Evolutionary conservation across 75 land plant genomes (phyloP).

Genomic region (Pinus tabuliformis): DNA sequence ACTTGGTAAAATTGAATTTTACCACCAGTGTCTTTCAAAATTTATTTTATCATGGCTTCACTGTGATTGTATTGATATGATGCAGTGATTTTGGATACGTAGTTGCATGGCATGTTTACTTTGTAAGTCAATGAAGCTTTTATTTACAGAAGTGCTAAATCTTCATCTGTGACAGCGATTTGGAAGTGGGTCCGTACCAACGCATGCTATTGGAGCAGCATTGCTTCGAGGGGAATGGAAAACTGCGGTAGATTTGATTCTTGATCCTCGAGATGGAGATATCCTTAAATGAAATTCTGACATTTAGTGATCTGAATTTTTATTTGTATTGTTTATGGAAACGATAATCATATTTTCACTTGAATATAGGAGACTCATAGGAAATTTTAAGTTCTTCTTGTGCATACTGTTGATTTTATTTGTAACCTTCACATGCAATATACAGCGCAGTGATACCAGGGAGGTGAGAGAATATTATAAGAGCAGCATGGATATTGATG

Average conservation of each 20-base stretch:
- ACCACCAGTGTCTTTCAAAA: background rate
- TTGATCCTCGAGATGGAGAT: slow-evolving; percentile 96
- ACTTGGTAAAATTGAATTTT: background rate
- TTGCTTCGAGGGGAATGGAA: slow-evolving; percentile 96
- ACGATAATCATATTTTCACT: background rate
- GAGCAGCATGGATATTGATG: slow-evolving; percentile 66
- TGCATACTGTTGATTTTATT: slow-evolving; percentile 1
- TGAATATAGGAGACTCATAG: background rate
- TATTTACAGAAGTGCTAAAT: slow-evolving; percentile 8
- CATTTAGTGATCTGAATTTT: slow-evolving; percentile 77
- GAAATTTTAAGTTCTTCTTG: background rate
- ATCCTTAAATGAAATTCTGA: slow-evolving; percentile 61
- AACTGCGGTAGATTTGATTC: slow-evolving; percentile 71
- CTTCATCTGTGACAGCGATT: slow-evolving; percentile 62
- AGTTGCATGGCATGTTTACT: background rate
- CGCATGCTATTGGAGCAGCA: slow-evolving; percentile 80
- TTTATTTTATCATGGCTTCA: background rate
- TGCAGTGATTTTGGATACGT: background rate
- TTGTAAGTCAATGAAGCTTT: background rate
- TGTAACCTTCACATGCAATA: slow-evolving; percentile 26
- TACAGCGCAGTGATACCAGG: slow-evolving; percentile 57
- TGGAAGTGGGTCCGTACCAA: slow-evolving; percentile 91
- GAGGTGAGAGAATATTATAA: slow-evolving; percentile 72
- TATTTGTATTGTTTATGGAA: slow-evolving; percentile 4
- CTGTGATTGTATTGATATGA: background rate